Evolutionary conservation across 129 eudicot genomes (phyloP).

Genomic region (Apium graveolens): DNA sequence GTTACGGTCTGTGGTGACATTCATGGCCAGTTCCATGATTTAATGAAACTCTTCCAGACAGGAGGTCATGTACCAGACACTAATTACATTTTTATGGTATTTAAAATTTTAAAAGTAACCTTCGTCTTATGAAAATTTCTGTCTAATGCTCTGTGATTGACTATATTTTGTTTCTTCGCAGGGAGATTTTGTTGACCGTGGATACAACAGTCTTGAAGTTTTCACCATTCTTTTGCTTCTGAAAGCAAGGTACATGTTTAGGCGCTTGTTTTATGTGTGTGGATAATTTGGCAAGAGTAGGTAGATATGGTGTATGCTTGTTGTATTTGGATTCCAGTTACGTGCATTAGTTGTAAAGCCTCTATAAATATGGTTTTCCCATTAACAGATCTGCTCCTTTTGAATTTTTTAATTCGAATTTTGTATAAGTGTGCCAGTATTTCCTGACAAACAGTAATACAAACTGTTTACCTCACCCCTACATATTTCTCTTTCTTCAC

Average conservation of each 20-base stretch:
- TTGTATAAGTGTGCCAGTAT: not conserved
- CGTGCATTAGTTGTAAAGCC: not conserved
- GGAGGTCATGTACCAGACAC: conserved; percentile 98
- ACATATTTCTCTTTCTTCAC: not conserved
- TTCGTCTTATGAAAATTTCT: not conserved
- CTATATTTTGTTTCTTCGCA: conserved; percentile 26
- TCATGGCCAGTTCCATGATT: conserved; percentile 96
- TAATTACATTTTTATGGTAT: conserved; percentile 94
- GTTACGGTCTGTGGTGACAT: conserved; percentile 99
- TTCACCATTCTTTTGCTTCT: conserved; percentile 96
- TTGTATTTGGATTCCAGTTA: not conserved
- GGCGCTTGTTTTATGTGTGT: not conserved
- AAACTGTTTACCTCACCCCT: not conserved
- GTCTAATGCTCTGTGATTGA: conserved; percentile 2
- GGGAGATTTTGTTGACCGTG: conserved; percentile 99
- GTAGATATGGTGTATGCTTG: not conserved
- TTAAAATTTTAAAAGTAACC: not conserved
- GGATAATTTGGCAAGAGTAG: not conserved
- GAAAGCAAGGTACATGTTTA: conserved; percentile 69
- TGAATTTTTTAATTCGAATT: not conserved
- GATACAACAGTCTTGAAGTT: conserved; percentile 97
- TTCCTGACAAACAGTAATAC: not conserved
- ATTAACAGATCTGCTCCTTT: not conserved
- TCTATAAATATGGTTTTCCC: not conserved
- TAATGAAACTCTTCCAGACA: conserved; percentile 96